Conservation (phyloP, 345 rosid species). For the Salix arbutifolia region DNA sequence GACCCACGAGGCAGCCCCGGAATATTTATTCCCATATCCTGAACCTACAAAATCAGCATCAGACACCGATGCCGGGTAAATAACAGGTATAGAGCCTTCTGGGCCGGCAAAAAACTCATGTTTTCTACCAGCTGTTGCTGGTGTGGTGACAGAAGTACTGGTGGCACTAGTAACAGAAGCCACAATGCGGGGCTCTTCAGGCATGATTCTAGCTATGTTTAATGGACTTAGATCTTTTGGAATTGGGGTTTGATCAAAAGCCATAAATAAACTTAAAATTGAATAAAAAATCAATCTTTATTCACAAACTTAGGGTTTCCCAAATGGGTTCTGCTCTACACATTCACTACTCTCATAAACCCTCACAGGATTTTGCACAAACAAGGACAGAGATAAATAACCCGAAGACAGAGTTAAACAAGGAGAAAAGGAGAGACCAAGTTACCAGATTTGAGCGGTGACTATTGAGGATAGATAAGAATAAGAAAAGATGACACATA, state of each 20-base stretch:
- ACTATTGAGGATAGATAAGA: background rate
- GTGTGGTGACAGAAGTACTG: slow-evolving; percentile 1
- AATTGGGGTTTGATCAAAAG: slow-evolving; percentile 51
- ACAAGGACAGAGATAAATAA: background rate
- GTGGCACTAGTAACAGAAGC: slow-evolving; percentile 4
- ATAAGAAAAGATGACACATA: background rate
- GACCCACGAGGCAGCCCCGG: slow-evolving; percentile 35
- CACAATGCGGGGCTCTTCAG: slow-evolving; percentile 52
- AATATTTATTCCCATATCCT: slow-evolving; percentile 36
- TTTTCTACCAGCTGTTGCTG: slow-evolving; percentile 13
- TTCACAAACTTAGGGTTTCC: slow-evolving; percentile 22
- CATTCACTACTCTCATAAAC: slow-evolving; percentile 8
- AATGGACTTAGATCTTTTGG: slow-evolving; percentile 47
- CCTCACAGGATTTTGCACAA: slow-evolving; percentile 1
- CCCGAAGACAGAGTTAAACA: background rate
- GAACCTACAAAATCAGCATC: slow-evolving; percentile 46
- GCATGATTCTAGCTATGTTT: slow-evolving; percentile 29
- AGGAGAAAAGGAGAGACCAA: background rate
- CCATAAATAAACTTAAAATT: slow-evolving; percentile 34
- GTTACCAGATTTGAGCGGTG: slow-evolving; percentile 26
- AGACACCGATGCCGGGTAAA: slow-evolving; percentile 37
- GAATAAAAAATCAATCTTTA: background rate
- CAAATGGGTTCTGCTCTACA: slow-evolving; percentile 9
- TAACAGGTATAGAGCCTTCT: slow-evolving; percentile 38
- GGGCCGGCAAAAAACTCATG: slow-evolving; percentile 29